Evolutionary conservation across 768 basidiomycete species (phyloP).

Genomic region (Calocera cornea): DNA sequence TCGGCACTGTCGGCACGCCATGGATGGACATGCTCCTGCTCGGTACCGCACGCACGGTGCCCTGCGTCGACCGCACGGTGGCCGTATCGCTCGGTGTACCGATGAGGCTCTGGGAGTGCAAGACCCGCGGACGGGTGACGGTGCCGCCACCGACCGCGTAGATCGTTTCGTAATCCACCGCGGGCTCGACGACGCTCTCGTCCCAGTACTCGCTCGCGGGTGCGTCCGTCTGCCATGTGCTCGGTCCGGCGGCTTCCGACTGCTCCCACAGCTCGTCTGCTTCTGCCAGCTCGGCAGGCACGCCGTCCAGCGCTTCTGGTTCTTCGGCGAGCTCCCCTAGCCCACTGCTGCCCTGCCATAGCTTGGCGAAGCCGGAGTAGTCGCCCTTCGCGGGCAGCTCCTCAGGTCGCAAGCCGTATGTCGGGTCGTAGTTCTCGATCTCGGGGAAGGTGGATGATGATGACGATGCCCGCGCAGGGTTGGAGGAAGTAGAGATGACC

Average conservation of each 20-base stretch:
- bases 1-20: conserved; percentile 39
- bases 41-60: conserved; percentile 19
- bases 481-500: conserved; percentile 7
- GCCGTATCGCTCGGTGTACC: conserved; percentile 32
- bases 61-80: conserved; percentile 11
- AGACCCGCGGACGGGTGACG: conserved; percentile 70
- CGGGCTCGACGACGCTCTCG: conserved; percentile 35
- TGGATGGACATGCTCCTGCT: conserved; percentile 17
- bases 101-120: conserved; percentile 72
- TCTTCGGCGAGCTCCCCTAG: conserved; percentile 75
- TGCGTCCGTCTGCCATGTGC: background rate
- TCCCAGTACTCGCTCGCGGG: conserved; percentile 39
- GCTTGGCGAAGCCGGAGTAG: conserved; percentile 61
- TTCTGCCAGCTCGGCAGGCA: conserved; percentile 16
- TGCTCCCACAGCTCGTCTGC: conserved; percentile 33
- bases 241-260: conserved; percentile 19
- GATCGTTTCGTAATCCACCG: conserved; percentile 68
- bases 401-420: conserved; percentile 88
- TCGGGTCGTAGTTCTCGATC: conserved; percentile 86
- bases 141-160: conserved; percentile 87
- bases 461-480: conserved; percentile 15
- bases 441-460: conserved; percentile 38
- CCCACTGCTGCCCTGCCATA: conserved; percentile 36
- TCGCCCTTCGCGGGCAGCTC: conserved; percentile 73
- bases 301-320: conserved; percentile 19